These are phyloP conservation scores for Erythrophleum fordii DNA, from an alignment of 306 rosid genomes.

Conservation along the genomic window DNA sequence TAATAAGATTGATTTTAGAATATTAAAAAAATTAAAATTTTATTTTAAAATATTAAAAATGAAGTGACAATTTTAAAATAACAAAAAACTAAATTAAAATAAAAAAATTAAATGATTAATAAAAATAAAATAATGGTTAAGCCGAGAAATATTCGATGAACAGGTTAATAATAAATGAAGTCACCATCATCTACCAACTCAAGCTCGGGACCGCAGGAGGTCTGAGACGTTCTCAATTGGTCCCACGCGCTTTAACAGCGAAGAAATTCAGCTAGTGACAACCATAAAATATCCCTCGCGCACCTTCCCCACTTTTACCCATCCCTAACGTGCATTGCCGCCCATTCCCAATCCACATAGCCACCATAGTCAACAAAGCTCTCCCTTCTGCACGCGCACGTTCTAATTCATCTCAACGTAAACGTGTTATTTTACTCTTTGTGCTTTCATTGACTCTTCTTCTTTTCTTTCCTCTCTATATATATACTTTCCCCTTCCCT, in stretches of 20 bases:
- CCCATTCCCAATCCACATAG: background rate
- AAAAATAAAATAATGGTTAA: too few species aligned
- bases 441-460: constrained; percentile 6
- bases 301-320: background rate
- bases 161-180: too few species aligned
- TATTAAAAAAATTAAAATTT: too few species aligned
- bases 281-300: background rate
- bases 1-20: too few species aligned
- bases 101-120: too few species aligned
- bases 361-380: constrained; percentile 40
- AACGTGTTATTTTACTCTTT: constrained; percentile 10
- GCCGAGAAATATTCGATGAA: too few species aligned
- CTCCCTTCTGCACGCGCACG: constrained; percentile 12
- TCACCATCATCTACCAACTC: too few species aligned
- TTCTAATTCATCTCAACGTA: background rate
- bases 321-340: background rate
- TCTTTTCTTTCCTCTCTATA: background rate
- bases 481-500: background rate
- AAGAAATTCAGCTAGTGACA: background rate
- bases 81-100: too few species aligned
- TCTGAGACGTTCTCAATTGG: background rate
- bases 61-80: too few species aligned
- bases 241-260: background rate
- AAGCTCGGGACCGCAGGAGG: too few species aligned
- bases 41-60: too few species aligned